A percentile compares a stretch with the other conserved stretches of the same genome.
Conservation (phyloP, 106 monocot genomes). For the Platanthera zijinensis region DNA sequence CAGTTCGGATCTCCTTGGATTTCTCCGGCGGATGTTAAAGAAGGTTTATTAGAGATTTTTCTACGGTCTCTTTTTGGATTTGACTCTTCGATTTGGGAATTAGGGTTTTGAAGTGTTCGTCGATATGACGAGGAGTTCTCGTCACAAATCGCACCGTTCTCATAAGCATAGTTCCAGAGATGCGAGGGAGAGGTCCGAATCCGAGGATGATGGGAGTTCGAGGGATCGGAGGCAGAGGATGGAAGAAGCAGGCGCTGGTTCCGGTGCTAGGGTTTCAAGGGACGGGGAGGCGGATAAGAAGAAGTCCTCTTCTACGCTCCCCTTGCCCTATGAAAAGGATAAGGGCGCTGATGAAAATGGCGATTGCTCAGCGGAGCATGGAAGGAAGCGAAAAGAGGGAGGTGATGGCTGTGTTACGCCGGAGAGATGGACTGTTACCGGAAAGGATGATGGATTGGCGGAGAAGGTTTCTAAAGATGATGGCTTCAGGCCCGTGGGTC, state of each 20-base stretch:
- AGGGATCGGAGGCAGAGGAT: slow-evolving; percentile 27
- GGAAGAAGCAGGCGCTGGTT: slow-evolving; percentile 7
- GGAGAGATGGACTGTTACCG: slow-evolving; percentile 56
- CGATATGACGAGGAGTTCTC: slow-evolving; percentile 34
- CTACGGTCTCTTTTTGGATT: background rate
- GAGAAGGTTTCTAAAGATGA: slow-evolving; percentile 33
- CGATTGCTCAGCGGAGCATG: slow-evolving; percentile 14
- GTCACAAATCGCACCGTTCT: slow-evolving; percentile 29
- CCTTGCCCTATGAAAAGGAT: slow-evolving; percentile 10
- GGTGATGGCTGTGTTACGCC: slow-evolving; percentile 15
- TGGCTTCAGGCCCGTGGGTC: slow-evolving; percentile 17
- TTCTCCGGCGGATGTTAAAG: background rate
- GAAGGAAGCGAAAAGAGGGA: slow-evolving; percentile 31
- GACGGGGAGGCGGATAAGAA: slow-evolving; percentile 30
- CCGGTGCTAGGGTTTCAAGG: slow-evolving; percentile 37
- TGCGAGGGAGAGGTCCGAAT: slow-evolving; percentile 22
- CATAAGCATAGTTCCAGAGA: slow-evolving; percentile 23
- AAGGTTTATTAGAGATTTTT: background rate
- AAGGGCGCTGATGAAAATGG: slow-evolving; percentile 8
- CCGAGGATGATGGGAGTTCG: slow-evolving; percentile 26
- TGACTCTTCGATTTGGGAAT: background rate
- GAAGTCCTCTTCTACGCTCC: slow-evolving; percentile 14
- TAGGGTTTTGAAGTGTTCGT: slow-evolving; percentile 20
- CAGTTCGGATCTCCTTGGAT: background rate
- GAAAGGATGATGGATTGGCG: slow-evolving; percentile 17